Base-by-base conservation (phyloP, 495 filamentous ascomycete species). In the Tuber magnatum region DNA sequence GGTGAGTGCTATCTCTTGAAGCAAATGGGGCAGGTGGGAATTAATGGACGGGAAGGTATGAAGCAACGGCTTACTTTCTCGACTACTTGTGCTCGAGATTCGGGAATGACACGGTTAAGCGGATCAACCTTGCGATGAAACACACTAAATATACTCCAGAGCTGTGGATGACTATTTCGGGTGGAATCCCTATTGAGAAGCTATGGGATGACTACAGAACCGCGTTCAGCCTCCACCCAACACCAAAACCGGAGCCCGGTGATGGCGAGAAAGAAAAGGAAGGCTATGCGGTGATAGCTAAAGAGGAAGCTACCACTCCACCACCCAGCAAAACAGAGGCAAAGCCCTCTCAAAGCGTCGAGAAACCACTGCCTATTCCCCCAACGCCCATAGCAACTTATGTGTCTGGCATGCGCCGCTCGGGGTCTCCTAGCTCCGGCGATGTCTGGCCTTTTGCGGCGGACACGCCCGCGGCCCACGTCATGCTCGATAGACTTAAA, bases 31-130 rank as follows among this genome's bases (percentile, higher is more conserved):
- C 14, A 35, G 32, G 38, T 38, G 14, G 38, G 56, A 35, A 65
- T 65, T 65, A 65, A 65, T 65, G 16, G 35, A 65, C 14, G 14
- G 14, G 28, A 32, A 65, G 56, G 12, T 99, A 99, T 85, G 90
- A 97, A 86, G 88, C 91, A 80, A 99, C 95, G 32, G 95, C 90
- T 7, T 99, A 92, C 83, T 98, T 99, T 81, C 84, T 99, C 71
- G 89, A 95, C 61, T 92, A 91, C 85, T 83, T 93, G 72, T 88
- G 92, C 83, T 71, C 82, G 18, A 83, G 86, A 68, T 91, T 90
- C 81, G 94, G 93, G 0, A 79, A 81, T 68, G 93, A 92, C 7
- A 91, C 89, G 2, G 87, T 97, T n/a, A 87, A 87, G 44, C 86
- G 85, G 81, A 78, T 97, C 41, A 97, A 97, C 84, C 91, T 91